Evolutionary conservation across 2,329 filamentous ascomycete genomes (phyloP), one percentile per base, ranked within the genome.

Genomic region (Neurospora crassa): DNA sequence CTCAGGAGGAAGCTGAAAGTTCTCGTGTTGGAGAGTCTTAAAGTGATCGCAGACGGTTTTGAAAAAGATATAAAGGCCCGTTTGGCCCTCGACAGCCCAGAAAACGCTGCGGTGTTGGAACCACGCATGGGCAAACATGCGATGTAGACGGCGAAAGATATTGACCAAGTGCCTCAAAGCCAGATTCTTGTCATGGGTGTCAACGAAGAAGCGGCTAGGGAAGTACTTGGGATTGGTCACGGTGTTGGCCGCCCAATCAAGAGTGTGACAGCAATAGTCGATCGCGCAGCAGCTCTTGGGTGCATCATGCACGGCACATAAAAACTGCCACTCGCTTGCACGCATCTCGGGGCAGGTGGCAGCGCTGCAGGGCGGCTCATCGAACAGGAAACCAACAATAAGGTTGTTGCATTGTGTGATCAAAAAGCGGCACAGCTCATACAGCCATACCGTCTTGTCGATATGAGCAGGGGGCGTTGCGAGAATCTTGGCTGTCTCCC

Each of bases 71-170:
- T 99, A 99, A 12, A 99, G 83, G 0, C 96, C 96, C n/a, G 93
- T 93, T 79, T 94, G 89, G 11, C 89, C 88, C 82, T 99, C 96
- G 1, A 98, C 91, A 53, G 92, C 90, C 94, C 95, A 98, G 80
- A 98, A 99, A 70, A 97, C 93, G 70, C 92, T 91, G 67, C 94
- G 89, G 80, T 99, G 96, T 82, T 97, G 94, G 80, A 97, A 99
- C 96, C 96, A 99, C 8, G 96, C 96, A 79, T 99, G 96, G 67
- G 96, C 96, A 79, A 98, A 99, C 81, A 99, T 98, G 72, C 96
- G 89, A 81, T 99, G 97, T 68, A 98, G 88, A 16, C 96, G 88
- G 71, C 96, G 89, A 81, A 99, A 98, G 71, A 99, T 95, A 80
- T 97, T 98, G 76, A 95, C 92, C 72, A 99, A 85, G 79, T 96